These are phyloP conservation scores for Alternaria sp. DNA, from an alignment of 2,329 filamentous ascomycete genomes.

Conservation along the genomic window DNA sequence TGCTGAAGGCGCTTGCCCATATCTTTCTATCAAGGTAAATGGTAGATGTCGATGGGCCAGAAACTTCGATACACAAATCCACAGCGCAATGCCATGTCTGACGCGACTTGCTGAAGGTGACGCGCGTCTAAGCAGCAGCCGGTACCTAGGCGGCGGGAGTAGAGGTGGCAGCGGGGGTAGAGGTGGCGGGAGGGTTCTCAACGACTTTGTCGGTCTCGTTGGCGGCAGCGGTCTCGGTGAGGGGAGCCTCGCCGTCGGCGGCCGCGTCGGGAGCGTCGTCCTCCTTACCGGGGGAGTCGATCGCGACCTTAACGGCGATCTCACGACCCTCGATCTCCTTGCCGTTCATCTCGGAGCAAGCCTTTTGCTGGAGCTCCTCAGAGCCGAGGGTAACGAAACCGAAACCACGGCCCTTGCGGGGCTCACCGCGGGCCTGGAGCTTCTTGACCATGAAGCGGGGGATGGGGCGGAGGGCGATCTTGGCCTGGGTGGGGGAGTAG, in stretches of 20 bases:
- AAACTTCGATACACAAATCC: slow-evolving; percentile 29
- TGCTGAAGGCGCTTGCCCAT: slow-evolving; percentile 32
- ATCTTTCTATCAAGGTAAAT: slow-evolving; percentile 40
- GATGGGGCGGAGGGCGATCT: slow-evolving; percentile 98
- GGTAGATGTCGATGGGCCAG: slow-evolving; percentile 36
- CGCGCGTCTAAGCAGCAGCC: slow-evolving; percentile 25
- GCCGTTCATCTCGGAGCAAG: slow-evolving; percentile 97
- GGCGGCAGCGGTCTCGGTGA: slow-evolving; percentile 32
- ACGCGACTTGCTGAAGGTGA: slow-evolving; percentile 18
- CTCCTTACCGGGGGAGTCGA: slow-evolving; percentile 99
- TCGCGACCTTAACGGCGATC: slow-evolving; percentile 99
- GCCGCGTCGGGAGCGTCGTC: slow-evolving; percentile 69
- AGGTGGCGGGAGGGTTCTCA: slow-evolving; percentile 34
- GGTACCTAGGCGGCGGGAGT: slow-evolving; percentile 43
- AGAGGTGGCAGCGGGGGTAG: slow-evolving; percentile 40
- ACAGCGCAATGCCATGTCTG: slow-evolving; percentile 31
- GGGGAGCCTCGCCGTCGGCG: slow-evolving; percentile 49
- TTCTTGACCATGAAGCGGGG: slow-evolving; percentile 99
- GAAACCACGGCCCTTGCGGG: slow-evolving; percentile 98
- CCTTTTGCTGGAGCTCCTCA: slow-evolving; percentile 97
- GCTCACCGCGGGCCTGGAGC: slow-evolving; percentile 95
- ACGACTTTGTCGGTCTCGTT: slow-evolving; percentile 25
- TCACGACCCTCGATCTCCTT: slow-evolving; percentile 99
- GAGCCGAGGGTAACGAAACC: slow-evolving; percentile 96
- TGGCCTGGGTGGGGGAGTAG: slow-evolving; percentile 92